Base-by-base conservation (phyloP, 345 rosid genomes). In the Hibiscus mutabilis region DNA sequence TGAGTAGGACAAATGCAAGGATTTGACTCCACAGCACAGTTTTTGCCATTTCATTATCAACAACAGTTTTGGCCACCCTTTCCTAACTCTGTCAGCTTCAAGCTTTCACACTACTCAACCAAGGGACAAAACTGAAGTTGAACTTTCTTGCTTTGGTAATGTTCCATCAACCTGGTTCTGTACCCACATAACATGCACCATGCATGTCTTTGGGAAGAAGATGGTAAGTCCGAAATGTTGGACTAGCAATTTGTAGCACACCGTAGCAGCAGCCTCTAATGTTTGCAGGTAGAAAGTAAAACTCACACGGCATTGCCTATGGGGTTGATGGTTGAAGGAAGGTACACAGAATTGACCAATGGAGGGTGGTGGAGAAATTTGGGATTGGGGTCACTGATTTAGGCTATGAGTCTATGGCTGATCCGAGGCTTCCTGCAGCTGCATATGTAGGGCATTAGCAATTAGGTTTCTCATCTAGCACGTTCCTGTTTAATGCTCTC, bases 401-500 rank as follows among this genome's bases (percentile, higher is more conserved):
- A 22, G 70, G 56, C 57, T 66, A 66, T 7, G 24, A 22, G 58
- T 18, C 57, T 66, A 66, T 46, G 69, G 6, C 69, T 66, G 47
- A 8, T 46, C 27, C 15, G 19, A 24, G 69, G 56, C 56, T 46
- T 14, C 35, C 31, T 25, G 70, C 16, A 67, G 13, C 35, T 21
- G 52, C 22, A 35, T 18, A 14, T 58, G 16, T 25, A 66, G 70
- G 19, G 22, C 57, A 25, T 47, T 49, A 14, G 69, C 29, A 1
- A 42, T 42, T 13, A 7, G 55, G 21, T 2, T 0, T 4, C n/a
- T 25, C 57, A 7, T 47, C 25, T 6, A 25, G 19, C 65, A 60
- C 59, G 70, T 70, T 70, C 16, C 11, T 19, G 66, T 29, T 78
- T 27, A 78, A 70, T 74, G 78, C 62, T n/a, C 1, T 60, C 37